These are phyloP conservation scores for Tulasnella sp. DNA, from an alignment of 768 basidiomycete species.

Conservation along the genomic window DNA sequence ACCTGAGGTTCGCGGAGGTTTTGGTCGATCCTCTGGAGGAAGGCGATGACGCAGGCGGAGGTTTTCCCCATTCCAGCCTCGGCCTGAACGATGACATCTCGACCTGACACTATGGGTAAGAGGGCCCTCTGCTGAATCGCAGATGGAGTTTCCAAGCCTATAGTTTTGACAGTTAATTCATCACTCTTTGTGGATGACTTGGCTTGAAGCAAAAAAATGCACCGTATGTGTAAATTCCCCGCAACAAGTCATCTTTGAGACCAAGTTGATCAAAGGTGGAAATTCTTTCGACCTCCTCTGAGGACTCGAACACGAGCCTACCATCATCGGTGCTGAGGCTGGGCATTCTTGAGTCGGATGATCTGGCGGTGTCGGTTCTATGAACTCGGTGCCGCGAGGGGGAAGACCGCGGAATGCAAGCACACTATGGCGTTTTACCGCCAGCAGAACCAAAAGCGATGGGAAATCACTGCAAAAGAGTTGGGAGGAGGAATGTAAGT, in stretches of 20 bases:
- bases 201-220: conserved; percentile 41
- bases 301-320: conserved; percentile 96
- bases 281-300: conserved; percentile 77
- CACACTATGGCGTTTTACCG: too few species aligned
- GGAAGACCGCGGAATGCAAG: too few species aligned
- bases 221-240: conserved; percentile 99
- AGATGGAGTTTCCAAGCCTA: conserved; percentile 97
- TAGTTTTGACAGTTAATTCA: conserved; percentile 40
- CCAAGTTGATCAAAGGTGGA: conserved; percentile 89
- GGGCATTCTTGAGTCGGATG: not conserved
- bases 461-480: too few species aligned
- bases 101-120: conserved; percentile 90
- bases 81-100: conserved; percentile 98
- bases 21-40: conserved; percentile 96
- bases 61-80: conserved; percentile 99
- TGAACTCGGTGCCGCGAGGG: too few species aligned
- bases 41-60: conserved; percentile 96
- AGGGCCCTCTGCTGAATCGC: conserved; percentile 99
- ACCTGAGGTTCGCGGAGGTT: conserved; percentile 95
- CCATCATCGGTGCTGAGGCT: conserved; percentile 41
- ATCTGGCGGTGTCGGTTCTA: not conserved
- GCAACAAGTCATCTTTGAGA: conserved; percentile 91
- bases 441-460: not conserved
- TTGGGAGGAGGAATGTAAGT: too few species aligned
- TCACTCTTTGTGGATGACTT: conserved; percentile 21